These are phyloP conservation scores for Orobanche coerulescens DNA, from an alignment of 257 asterid species.

Conservation along the genomic window DNA sequence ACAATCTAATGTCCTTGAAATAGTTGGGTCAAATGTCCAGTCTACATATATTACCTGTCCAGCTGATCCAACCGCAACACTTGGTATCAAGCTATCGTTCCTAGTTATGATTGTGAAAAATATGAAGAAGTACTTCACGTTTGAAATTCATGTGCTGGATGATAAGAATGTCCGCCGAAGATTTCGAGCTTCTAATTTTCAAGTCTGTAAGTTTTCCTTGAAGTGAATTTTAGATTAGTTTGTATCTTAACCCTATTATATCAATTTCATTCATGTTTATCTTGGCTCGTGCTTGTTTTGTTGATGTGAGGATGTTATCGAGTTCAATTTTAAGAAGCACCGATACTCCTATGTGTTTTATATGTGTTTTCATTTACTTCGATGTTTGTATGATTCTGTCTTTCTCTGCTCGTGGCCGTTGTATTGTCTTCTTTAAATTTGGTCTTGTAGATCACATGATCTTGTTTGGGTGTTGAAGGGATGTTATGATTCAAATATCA, in stretches of 20 bases:
- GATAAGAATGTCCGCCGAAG: conserved; percentile 94
- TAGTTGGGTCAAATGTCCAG: conserved; percentile 80
- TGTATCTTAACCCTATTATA: background rate
- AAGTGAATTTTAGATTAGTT: conserved; percentile 17
- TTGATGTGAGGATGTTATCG: background rate
- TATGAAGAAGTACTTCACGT: conserved; percentile 83
- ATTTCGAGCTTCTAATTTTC: conserved; percentile 95
- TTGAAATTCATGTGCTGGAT: conserved; percentile 97
- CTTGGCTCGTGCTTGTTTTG: background rate
- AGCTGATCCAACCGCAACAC: conserved; percentile 94
- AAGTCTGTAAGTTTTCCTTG: conserved; percentile 82
- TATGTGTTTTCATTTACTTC: background rate
- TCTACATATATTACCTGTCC: conserved; percentile 85
- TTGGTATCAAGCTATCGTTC: conserved; percentile 93
- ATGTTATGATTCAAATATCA: background rate
- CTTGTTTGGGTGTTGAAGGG: conserved; percentile 1
- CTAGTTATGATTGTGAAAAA: conserved; percentile 82
- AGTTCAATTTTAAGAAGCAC: background rate
- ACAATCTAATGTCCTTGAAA: conserved; percentile 82
- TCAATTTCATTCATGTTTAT: background rate
- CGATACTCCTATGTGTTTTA: background rate
- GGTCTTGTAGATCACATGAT: background rate
- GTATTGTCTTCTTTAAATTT: conserved; percentile 1
- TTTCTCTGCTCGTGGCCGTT: background rate
- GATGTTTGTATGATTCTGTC: background rate